Base-by-base conservation (phyloP, 2,329 filamentous ascomycete genomes). In the Cladosporium velox region DNA sequence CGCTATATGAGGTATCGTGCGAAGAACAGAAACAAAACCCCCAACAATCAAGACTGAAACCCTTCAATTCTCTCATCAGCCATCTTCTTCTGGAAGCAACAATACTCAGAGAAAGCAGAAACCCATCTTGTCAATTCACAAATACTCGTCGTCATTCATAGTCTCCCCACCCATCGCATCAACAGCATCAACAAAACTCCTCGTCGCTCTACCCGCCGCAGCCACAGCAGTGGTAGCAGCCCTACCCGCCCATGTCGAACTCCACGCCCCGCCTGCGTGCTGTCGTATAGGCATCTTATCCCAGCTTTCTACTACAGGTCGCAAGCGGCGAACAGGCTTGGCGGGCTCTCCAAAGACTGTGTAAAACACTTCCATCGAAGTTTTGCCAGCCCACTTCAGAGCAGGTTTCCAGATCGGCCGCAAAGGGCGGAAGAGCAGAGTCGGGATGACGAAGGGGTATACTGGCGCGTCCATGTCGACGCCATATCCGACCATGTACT, bases 371-470 rank as follows among this genome's bases (percentile, higher is more conserved):
- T 64, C 54, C 12, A 35, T 61, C 18, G 44, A 41, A 18, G 55
- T 28, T 21, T n/a, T 15, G 8, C 24, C 5, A 49, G 34, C 38
- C 67, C 57, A 68, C 28, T 71, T 59, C 44, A 70, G 72, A 6
- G 77, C 60, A 5, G 79, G 79, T 4, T 68, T 64, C 76, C 78
- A 79, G 61, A 79, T 65, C 35, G 71, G 72, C 34, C 77, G 67
- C 6, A 80, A 72, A 5, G 76, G 77, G 24, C 80, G 74, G 57
- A 79, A 84, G 3, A 86, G 66, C 72, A 88, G 79, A 3, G 84
- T 87, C 3, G 84, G 83, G 5, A 86, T 79, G 5, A 86, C 85
- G 67, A 82, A 85, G 0, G 86, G 86, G 60, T 82, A 85, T 26
- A 77, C 72, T 0, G 86, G 86, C 11, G 84, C 84, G 67, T 86